Evolutionary conservation across 192 early-diverging fungal genomes (phyloP).

Genomic region (Podochytrium sp.): DNA sequence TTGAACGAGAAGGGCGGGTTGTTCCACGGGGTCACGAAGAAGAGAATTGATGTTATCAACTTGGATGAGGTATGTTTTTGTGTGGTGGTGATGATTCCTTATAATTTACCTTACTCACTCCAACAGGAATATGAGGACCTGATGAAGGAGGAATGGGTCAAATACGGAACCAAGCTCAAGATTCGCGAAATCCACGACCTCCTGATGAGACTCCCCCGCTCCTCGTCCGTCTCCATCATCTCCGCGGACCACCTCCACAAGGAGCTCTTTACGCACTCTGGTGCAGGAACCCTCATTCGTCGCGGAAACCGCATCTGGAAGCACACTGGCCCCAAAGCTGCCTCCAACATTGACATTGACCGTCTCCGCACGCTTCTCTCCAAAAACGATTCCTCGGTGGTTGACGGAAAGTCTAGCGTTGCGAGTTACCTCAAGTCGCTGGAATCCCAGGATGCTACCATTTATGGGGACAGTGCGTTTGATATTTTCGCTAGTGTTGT

Average conservation of each 20-base stretch:
- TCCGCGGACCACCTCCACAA: constrained; percentile 98
- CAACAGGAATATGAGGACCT: constrained; percentile 90
- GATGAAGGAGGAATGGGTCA: constrained; percentile 94
- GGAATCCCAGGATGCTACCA: constrained; percentile 61
- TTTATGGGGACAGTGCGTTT: constrained; percentile 94
- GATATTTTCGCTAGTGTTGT: constrained; percentile 89
- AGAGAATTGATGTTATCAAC: constrained; percentile 97
- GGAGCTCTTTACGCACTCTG: constrained; percentile 97
- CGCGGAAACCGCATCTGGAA: constrained; percentile 90
- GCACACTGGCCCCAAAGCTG: constrained; percentile 60
- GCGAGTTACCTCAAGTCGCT: constrained; percentile 77
- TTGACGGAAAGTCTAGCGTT: constrained; percentile 68
- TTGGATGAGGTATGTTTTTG: constrained; percentile 80
- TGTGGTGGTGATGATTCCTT: constrained; percentile 19
- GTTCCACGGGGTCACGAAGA: constrained; percentile 90
- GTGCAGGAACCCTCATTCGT: constrained; percentile 96
- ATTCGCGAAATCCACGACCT: constrained; percentile 97
- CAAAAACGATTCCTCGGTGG: constrained; percentile 72
- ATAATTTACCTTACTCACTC: not conserved
- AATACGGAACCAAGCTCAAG: constrained; percentile 98
- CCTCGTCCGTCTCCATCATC: constrained; percentile 98
- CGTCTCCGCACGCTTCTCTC: constrained; percentile 79
- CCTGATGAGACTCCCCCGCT: constrained; percentile 92
- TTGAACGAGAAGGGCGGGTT: constrained; percentile 98
- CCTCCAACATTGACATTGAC: constrained; percentile 71